Base-by-base conservation (phyloP, 768 basidiomycete genomes). In the Suillus luteus region DNA sequence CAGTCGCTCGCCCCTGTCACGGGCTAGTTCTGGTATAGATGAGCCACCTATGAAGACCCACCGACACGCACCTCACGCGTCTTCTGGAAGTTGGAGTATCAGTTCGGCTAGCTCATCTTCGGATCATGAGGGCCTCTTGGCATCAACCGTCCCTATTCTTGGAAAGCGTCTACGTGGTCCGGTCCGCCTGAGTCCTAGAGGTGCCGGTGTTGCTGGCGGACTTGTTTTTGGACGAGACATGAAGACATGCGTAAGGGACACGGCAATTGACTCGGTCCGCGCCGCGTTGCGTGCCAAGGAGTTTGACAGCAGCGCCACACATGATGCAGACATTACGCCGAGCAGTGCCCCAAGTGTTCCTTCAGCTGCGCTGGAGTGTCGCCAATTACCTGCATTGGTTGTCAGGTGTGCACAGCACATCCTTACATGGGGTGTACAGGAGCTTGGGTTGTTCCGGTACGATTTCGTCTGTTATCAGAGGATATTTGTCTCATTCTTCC, bases 391-490 rank as follows among this genome's bases (percentile, higher is more conserved):
- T 48, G 92, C 92, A 0, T 77, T 95, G 27, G 86, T 93, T 33
- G 86, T 91, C 58, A 81, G 93, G 63, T 95, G 92, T 74, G 87
- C 89, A 3, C 90, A 95, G 70, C 93, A 95, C 77, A 71, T 95
- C 62, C 76, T 91, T 71, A 77, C 83, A 27, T 95, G 93, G 92
- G 93, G 93, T 54, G 76, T 94, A 14, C 86, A 91, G 72, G 93
- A 95, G 73, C 92, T 94, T 73, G 93, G 93, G 4, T 77, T 95
- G 51, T 95, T 95, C 73, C 84, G 92, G 93, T 91, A 70, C 68
- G 87, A 76, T 37, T n/a, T 59, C 51, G 8, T 10, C 63, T 55
- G 49, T 27, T 44, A 33, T 55, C 35, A 12, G 49, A 2, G 9
- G 43, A 41, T 6, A 17, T 54, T n/a, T 27, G 55, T 51, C 31